These are phyloP conservation scores for Ustulina deusta DNA, from an alignment of 2,329 filamentous ascomycete species.

Conservation along the genomic window DNA sequence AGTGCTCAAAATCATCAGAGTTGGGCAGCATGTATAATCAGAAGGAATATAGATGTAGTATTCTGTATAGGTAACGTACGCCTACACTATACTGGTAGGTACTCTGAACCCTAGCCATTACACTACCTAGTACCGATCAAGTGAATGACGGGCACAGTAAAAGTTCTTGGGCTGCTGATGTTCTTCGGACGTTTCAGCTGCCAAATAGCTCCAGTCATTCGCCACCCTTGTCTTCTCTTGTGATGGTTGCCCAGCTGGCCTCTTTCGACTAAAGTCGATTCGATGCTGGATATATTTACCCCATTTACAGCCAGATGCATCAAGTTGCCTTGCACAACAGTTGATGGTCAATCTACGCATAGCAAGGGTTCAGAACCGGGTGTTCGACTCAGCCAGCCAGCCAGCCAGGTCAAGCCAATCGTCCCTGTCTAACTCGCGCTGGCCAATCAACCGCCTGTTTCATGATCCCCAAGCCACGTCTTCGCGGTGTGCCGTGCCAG, in stretches of 20 bases:
- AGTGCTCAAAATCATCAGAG: slow-evolving; percentile 4
- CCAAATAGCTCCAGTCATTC: not conserved
- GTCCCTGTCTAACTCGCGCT: slow-evolving; percentile 1
- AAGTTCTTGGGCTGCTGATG: not conserved
- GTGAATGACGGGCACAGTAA: not conserved
- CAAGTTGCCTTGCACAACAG: slow-evolving; percentile 27
- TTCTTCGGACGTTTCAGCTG: not conserved
- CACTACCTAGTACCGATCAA: not conserved
- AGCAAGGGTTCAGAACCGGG: not conserved
- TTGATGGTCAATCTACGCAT: not conserved
- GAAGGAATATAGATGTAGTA: not conserved
- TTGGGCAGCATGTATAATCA: slow-evolving; percentile 4
- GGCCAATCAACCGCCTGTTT: slow-evolving; percentile 19
- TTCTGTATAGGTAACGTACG: too few species aligned
- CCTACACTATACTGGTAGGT: too few species aligned
- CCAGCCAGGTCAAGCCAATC: slow-evolving; percentile 16
- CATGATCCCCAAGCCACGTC: slow-evolving; percentile 3
- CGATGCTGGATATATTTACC: not conserved
- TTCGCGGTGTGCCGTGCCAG: slow-evolving; percentile 17
- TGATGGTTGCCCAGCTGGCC: slow-evolving; percentile 14
- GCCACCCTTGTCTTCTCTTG: not conserved
- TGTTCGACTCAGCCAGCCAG: slow-evolving; percentile 28
- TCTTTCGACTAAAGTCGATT: not conserved
- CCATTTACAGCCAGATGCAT: slow-evolving; percentile 22
- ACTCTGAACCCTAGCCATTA: too few species aligned